A percentile compares a stretch with the other conserved stretches of the same genome.
These are phyloP conservation scores for Metschnikowia sp. DNA, from an alignment of 805 yeast genomes.

Conservation along the genomic window DNA sequence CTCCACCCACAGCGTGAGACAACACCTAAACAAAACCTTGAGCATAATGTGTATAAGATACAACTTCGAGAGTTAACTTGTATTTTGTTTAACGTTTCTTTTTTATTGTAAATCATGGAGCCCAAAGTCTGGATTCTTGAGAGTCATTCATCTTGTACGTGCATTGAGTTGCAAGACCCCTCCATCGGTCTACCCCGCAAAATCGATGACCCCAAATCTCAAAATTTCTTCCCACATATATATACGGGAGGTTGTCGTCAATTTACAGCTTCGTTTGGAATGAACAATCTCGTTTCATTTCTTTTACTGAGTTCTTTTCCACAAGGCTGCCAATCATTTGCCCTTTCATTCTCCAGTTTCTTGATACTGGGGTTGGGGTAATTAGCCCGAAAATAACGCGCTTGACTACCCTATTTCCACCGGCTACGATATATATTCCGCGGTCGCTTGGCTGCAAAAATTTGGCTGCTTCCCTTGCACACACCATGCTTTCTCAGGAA, in stretches of 20 bases:
- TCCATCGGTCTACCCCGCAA: slow-evolving; percentile 8
- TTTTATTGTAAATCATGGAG: not conserved
- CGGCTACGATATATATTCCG: no score
- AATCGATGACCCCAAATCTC: not conserved
- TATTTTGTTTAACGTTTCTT: not conserved
- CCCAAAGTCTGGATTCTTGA: not conserved
- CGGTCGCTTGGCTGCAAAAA: no score
- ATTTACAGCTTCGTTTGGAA: no score
- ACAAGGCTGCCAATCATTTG: not conserved
- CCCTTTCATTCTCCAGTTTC: not conserved
- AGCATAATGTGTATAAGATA: not conserved
- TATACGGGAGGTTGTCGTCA: not conserved
- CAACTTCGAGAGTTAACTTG: not conserved
- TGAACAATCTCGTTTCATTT: not conserved
- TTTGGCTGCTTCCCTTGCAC: no score
- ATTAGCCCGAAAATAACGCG: no score
- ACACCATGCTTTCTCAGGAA: not conserved
- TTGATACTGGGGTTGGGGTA: no score
- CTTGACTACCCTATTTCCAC: no score
- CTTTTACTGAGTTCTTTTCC: not conserved
- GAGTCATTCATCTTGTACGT: slow-evolving; percentile 6
- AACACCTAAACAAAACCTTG: not conserved
- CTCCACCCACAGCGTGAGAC: slow-evolving; percentile 7
- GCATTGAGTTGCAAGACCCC: slow-evolving; percentile 5
- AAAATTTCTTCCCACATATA: not conserved